A percentile compares a stretch with the other conserved stretches of the same genome.
phyloP scores from a whole-genome alignment of 176 grass and related monocot genomes.

The Cocos nucifera region DNA sequence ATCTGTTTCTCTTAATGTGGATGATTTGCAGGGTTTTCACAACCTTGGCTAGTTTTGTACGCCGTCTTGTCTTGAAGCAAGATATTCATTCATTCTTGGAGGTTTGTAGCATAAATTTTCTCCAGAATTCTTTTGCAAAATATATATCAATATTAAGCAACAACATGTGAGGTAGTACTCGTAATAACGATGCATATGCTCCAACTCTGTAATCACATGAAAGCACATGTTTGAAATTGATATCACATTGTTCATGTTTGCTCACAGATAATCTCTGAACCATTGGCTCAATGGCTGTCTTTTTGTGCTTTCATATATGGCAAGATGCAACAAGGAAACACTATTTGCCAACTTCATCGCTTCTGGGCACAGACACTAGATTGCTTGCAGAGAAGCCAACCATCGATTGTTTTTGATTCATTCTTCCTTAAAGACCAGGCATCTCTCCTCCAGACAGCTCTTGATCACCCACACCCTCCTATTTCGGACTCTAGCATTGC shows the following conservation, averaged over 20 bases:
- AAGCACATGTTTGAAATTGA: background rate
- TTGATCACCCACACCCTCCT: constrained; percentile 28
- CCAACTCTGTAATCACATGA: background rate
- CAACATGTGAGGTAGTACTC: background rate
- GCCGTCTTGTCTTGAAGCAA: constrained; percentile 18
- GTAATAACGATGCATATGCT: background rate
- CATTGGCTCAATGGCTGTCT: constrained; percentile 40
- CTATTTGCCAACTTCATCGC: constrained; percentile 27
- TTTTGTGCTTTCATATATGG: constrained; percentile 17
- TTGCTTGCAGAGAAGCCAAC: constrained; percentile 33
- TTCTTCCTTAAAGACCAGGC: constrained; percentile 25
- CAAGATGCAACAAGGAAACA: constrained; percentile 26
- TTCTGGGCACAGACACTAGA: constrained; percentile 38
- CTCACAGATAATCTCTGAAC: constrained; percentile 44
- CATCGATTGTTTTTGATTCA: constrained; percentile 23
- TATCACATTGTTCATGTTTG: background rate
- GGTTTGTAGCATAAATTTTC: constrained; percentile 33
- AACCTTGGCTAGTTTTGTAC: constrained; percentile 28
- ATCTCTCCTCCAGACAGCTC: constrained; percentile 34
- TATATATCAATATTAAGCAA: background rate
- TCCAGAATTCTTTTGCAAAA: constrained; percentile 1
- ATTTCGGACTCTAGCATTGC: constrained; percentile 32
- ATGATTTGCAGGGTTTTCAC: constrained; percentile 35
- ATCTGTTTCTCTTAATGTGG: constrained; percentile 17
- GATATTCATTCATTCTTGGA: constrained; percentile 40